Evolutionary conservation across 345 rosid species (phyloP).

Genomic region (Eucalyptus urophylla): DNA sequence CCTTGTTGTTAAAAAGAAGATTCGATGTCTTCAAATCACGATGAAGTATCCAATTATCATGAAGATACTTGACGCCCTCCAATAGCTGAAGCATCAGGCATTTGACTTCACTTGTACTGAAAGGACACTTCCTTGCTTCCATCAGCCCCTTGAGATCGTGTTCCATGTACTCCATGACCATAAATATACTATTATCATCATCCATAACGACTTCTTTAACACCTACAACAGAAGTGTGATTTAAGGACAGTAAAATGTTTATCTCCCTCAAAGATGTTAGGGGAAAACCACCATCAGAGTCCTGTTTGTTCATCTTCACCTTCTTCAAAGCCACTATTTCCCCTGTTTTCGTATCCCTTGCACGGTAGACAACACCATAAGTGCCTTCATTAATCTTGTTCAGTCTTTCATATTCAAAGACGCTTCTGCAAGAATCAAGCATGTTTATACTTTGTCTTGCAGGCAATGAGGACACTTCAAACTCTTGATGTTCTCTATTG

Average conservation of each 20-base stretch:
- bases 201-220: slow-evolving; percentile 83
- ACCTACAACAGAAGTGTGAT: slow-evolving; percentile 62
- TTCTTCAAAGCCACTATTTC: slow-evolving; percentile 81
- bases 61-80: slow-evolving; percentile 79
- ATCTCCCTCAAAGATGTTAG: slow-evolving; percentile 79
- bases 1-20: slow-evolving; percentile 68
- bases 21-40: slow-evolving; percentile 88
- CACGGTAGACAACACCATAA: slow-evolving; percentile 76
- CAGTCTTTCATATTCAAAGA: slow-evolving; percentile 53
- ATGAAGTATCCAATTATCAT: slow-evolving; percentile 88
- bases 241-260: slow-evolving; percentile 61
- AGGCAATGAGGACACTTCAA: slow-evolving; percentile 13
- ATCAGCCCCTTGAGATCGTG: slow-evolving; percentile 69
- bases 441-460: slow-evolving; percentile 27
- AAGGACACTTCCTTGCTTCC: slow-evolving; percentile 59
- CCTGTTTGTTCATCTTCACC: slow-evolving; percentile 50
- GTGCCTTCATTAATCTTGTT: slow-evolving; percentile 85
- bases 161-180: slow-evolving; percentile 95
- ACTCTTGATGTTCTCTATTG: background rate
- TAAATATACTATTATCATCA: slow-evolving; percentile 46
- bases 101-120: slow-evolving; percentile 84
- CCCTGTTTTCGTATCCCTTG: slow-evolving; percentile 52
- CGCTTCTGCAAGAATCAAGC: slow-evolving; percentile 59
- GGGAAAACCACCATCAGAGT: slow-evolving; percentile 60
- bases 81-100: slow-evolving; percentile 78